Evolutionary conservation across 139 green algal species (phyloP), one percentile per base, ranked within the genome.

Genomic region (Chlorella sp.): DNA sequence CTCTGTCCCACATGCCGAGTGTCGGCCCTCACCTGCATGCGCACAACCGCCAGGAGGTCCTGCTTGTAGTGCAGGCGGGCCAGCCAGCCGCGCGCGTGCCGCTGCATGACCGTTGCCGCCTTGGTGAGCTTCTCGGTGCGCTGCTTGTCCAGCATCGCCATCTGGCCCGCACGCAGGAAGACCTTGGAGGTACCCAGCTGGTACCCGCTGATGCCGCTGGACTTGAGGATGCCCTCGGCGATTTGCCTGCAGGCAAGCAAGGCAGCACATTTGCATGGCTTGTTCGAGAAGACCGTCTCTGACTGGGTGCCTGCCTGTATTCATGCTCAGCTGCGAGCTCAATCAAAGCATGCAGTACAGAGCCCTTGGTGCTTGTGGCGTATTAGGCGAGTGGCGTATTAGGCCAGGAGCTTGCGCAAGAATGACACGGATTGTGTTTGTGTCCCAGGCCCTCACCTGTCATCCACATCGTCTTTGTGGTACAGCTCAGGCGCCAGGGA

Each of bases 111-210:
- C n/a, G 81, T 81, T 17, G 96, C 94, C 1, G 88, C 86, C 1
- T 6, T 69, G 82, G 95, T 92, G 51, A 98, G 80, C 69, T 90
- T 75, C n/a, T 98, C 90, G 0, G 84, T 95, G 62, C 92, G 83
- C 71, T 87, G 73, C 86, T 95, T 96, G 81, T 99, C 93, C 64
- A 98, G 85, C 65, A 92, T 72, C 1, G 90, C 94, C 91, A 99
- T 96, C 77, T 96, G 90, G 30, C 95, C 95, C 4, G 83, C 86
- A 27, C 90, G 80, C 79, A 94, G 73, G 77, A 95, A 95, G 27
- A 95, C 67, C 86, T 97, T 97, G 51, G 82, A 93, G 62, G 87
- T 80, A 20, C 94, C 94, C 35, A 95, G 70, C 76, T 98, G 92
- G 75, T 83, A 93, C 36, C 84, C 88, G 24, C 60, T 85, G 71